Base-by-base conservation (phyloP, 148 eudicot species). In the Cornus florida region DNA sequence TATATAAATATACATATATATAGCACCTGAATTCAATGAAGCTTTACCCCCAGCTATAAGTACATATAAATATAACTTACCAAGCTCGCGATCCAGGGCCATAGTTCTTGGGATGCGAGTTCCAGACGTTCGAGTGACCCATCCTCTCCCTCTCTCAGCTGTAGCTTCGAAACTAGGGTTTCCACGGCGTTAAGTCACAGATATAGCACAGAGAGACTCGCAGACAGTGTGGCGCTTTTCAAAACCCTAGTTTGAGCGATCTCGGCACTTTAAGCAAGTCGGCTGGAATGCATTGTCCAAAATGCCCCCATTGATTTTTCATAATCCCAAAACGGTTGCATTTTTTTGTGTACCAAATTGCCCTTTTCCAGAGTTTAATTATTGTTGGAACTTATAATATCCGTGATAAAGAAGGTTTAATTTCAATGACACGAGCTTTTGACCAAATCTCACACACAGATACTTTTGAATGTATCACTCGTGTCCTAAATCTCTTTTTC, bases 151-250 rank as follows among this genome's bases (percentile, higher is more conserved):
- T 69, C 28, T 41, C 14, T 35, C 74, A 3, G 53, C 59, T 53
- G 17, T 53, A 53, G 19, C 59, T 53, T 53, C 19, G 59, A 53
- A 53, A 53, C 59, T 1, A 17, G 12, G 12, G 59, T 14, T 53
- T 12, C 0, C 16, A 6, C 14, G n/a, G n/a, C n/a, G n/a, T 28
- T 28, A 28, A 0, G 57, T 1, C 14, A 4, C 4, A 53, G 17
- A 53, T 11, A 53, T 53, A 12, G 19, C 14, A 53, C 19, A 53
- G 48, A 82, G 22, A 95, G 91, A 75, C 92, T 90, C 16, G 99
- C 91, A 24, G 99, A 95, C 97, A 97, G 59, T 12, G 7, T 53
- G 59, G 19, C 59, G 17, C 59, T 53, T 8, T 16, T 11, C 59
- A 11, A 53, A 53, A 53, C 59, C 59, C 59, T 53, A 53, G 12